Evolutionary conservation across 495 filamentous ascomycete genomes (phyloP).

Genomic region (Lineolata rhizophorae): DNA sequence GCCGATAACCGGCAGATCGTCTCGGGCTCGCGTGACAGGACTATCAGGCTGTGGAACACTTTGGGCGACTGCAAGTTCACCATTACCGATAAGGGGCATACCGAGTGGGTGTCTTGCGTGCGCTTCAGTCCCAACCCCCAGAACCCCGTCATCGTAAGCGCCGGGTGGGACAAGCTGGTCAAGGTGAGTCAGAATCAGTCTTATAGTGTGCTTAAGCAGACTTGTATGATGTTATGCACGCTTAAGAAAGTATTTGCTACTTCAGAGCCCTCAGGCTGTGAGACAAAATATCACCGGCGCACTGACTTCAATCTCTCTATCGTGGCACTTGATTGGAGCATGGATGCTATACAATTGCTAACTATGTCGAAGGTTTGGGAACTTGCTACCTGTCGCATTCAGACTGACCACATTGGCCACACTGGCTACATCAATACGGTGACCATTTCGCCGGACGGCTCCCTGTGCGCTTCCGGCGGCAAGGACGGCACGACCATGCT

Average conservation of each 20-base stretch:
- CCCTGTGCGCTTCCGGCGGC: conserved; percentile 95
- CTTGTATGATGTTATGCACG: conserved; percentile 72
- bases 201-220: conserved; percentile 2
- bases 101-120: conserved; percentile 98
- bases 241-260: conserved; percentile 97
- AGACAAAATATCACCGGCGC: conserved; percentile 83
- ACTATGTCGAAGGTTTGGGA: conserved; percentile 89
- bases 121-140: conserved; percentile 99
- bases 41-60: conserved; percentile 99
- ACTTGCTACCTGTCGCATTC: conserved; percentile 94
- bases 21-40: conserved; percentile 89
- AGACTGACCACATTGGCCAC: conserved; percentile 99
- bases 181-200: conserved; percentile 50
- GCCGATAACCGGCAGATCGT: conserved; percentile 99
- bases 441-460: conserved; percentile 98
- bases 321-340: conserved; percentile 4
- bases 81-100: conserved; percentile 99
- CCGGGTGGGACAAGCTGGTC: conserved; percentile 98
- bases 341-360: background rate
- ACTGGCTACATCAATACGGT: conserved; percentile 99
- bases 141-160: conserved; percentile 98
- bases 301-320: conserved; percentile 39
- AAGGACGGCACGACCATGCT: conserved; percentile 99
- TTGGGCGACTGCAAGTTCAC: conserved; percentile 99
- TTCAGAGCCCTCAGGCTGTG: conserved; percentile 97